phyloP scores from a whole-genome alignment of 2,329 filamentous ascomycete species.

The Fusarium napiforme region DNA sequence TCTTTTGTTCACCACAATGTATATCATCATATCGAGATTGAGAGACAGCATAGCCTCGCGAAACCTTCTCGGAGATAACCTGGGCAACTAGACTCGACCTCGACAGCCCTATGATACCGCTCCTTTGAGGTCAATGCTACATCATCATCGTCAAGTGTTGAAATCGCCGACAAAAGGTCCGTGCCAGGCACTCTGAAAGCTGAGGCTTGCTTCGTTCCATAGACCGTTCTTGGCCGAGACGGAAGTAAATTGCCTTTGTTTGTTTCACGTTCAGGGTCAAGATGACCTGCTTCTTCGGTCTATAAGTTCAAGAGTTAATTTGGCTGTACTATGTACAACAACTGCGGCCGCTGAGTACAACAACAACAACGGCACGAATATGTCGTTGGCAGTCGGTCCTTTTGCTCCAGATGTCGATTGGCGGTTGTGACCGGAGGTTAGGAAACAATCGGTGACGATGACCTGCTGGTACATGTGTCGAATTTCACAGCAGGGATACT shows the following conservation, averaged over 20 bases:
- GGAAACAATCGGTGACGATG: not conserved
- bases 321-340: conserved; percentile 5
- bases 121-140: conserved; percentile 8
- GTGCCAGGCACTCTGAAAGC: conserved; percentile 6
- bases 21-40: conserved; percentile 1
- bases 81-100: not conserved
- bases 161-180: conserved; percentile 2
- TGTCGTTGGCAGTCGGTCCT: not conserved
- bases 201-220: conserved; percentile 8
- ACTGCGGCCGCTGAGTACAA: conserved; percentile 5
- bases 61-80: conserved; percentile 6
- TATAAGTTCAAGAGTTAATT: conserved; percentile 9
- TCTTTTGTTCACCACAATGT: not conserved
- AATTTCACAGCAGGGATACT: conserved; percentile 7
- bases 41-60: conserved; percentile 5
- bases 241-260: conserved; percentile 2
- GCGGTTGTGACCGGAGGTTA: not conserved
- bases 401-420: not conserved
- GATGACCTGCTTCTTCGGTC: conserved; percentile 31
- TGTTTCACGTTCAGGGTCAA: conserved; percentile 23
- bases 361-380: conserved; percentile 15
- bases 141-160: not conserved
- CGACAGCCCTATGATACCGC: conserved; percentile 27
- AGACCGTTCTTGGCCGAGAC: not conserved
- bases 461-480: not conserved